Percentiles rank a stretch among this genome's conserved stretches.
phyloP scores from a whole-genome alignment of 1,284 basidiomycete species.

The Ganoderma lucidum region DNA sequence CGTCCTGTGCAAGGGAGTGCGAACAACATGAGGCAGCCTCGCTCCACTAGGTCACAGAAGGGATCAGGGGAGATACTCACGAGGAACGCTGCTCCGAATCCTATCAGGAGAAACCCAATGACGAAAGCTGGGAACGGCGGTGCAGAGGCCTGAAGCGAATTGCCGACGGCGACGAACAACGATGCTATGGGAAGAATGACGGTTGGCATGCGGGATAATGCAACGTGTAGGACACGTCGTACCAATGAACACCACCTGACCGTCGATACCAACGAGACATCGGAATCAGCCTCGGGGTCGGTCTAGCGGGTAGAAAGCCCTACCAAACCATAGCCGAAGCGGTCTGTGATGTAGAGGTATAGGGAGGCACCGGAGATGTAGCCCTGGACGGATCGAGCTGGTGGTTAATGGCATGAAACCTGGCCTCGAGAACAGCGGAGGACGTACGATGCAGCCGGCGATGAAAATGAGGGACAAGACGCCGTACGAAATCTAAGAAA shows the following conservation, averaged over 20 bases:
- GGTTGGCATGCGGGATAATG: neutral
- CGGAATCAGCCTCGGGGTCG: no score
- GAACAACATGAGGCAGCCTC: neutral
- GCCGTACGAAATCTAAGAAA: conserved; percentile 48
- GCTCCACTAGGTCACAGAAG: neutral
- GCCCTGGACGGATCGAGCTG: conserved; percentile 41
- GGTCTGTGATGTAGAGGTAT: conserved; percentile 60
- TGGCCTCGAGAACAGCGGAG: neutral
- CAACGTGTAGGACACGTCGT: neutral
- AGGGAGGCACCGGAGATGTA: conserved; percentile 54
- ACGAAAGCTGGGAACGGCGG: conserved; percentile 72
- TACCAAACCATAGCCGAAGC: conserved; percentile 65
- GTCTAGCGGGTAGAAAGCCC: neutral
- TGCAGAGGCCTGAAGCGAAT: conserved; percentile 61
- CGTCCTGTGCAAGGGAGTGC: conserved; percentile 45
- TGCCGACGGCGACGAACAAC: conserved; percentile 50
- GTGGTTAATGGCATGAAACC: neutral
- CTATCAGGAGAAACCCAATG: conserved; percentile 63
- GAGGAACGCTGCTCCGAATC: conserved; percentile 66
- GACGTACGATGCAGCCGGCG: conserved; percentile 55
- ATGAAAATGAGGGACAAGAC: conserved; percentile 68
- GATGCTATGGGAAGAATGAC: conserved; percentile 25
- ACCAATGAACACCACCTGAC: conserved; percentile 40
- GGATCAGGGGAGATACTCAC: conserved; percentile 36
- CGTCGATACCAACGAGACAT: neutral